These are phyloP conservation scores for Fusarium tupiense DNA, from an alignment of 2,329 filamentous ascomycete species.

Conservation along the genomic window DNA sequence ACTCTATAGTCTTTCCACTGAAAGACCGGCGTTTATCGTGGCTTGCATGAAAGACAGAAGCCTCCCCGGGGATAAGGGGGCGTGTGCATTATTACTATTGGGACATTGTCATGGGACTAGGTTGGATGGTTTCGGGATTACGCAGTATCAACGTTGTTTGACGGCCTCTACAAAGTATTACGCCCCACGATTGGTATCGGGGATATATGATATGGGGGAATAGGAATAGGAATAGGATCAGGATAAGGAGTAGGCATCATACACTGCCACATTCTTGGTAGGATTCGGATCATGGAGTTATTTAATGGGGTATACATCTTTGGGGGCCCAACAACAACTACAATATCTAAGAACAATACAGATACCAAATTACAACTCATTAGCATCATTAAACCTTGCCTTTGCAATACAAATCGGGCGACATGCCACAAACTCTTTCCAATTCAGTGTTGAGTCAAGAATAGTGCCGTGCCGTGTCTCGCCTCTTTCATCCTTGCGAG, in stretches of 20 bases:
- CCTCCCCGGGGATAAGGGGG: conserved; percentile 20
- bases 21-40: conserved; percentile 21
- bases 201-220: conserved; percentile 24
- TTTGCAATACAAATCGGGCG: conserved; percentile 11
- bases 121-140: conserved; percentile 15
- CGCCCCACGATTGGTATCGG: conserved; percentile 22
- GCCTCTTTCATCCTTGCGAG: background rate
- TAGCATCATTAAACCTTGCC: background rate
- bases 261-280: conserved; percentile 37
- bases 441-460: background rate
- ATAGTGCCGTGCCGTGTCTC: background rate
- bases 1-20: background rate
- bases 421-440: background rate
- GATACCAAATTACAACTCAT: conserved; percentile 13
- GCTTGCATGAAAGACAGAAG: conserved; percentile 26
- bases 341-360: conserved; percentile 9
- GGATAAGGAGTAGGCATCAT: conserved; percentile 7
- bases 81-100: conserved; percentile 32
- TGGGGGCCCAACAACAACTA: conserved; percentile 2
- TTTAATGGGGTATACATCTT: conserved; percentile 14
- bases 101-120: conserved; percentile 12
- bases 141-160: conserved; percentile 19
- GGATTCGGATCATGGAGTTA: conserved; percentile 32
- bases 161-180: conserved; percentile 31
- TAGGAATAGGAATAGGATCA: background rate